These are phyloP conservation scores for Hypoxylon rubiginosum DNA, from an alignment of 2,329 filamentous ascomycete species.

Conservation along the genomic window DNA sequence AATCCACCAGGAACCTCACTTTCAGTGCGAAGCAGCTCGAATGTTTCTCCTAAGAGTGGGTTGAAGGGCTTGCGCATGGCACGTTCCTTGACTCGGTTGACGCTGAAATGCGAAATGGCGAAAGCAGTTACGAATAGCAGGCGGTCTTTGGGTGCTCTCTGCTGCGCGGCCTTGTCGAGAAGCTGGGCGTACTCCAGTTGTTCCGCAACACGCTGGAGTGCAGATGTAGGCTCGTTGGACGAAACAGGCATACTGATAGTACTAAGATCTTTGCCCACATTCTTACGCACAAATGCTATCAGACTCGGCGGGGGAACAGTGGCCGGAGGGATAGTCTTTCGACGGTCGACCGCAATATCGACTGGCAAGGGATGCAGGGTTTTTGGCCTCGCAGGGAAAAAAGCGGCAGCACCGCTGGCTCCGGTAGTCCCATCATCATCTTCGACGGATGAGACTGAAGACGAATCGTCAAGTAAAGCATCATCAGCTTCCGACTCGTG, in stretches of 20 bases:
- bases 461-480: conserved; percentile 66
- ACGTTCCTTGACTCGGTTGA: conserved; percentile 86
- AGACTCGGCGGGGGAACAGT: conserved; percentile 88
- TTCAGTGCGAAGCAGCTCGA: conserved; percentile 89
- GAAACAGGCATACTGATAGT: conserved; percentile 98
- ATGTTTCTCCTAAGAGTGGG: conserved; percentile 95
- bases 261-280: conserved; percentile 96
- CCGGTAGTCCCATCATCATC: conserved; percentile 69
- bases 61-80: conserved; percentile 97
- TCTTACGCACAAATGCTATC: conserved; percentile 95
- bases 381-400: conserved; percentile 84
- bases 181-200: conserved; percentile 91
- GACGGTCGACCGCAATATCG: conserved; percentile 72
- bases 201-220: conserved; percentile 90
- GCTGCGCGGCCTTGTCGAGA: conserved; percentile 79
- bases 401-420: conserved; percentile 71
- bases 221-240: conserved; percentile 90
- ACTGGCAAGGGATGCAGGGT: conserved; percentile 83
- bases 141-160: conserved; percentile 73
- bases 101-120: conserved; percentile 88
- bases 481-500: conserved; percentile 69
- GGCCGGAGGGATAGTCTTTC: conserved; percentile 78
- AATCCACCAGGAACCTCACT: conserved; percentile 79
- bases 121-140: conserved; percentile 90
- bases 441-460: conserved; percentile 70